A percentile compares a stretch with the other conserved stretches of the same genome.
Conservation (phyloP, 805 yeast species). For the Lachancea dasiensis region DNA sequence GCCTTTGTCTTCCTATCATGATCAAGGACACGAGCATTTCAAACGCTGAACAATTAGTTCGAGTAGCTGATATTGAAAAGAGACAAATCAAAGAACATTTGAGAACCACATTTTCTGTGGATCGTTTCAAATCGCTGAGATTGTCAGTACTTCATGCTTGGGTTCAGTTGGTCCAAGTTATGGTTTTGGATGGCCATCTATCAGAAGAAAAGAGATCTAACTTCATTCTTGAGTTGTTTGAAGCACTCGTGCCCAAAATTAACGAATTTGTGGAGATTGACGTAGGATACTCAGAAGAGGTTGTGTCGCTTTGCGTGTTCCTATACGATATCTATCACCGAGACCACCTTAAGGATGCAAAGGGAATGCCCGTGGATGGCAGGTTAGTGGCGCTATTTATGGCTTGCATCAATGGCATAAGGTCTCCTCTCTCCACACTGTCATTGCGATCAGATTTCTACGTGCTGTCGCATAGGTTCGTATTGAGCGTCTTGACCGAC, state of each 20-base stretch:
- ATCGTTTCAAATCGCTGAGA: constrained; percentile 47
- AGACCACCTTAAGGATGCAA: constrained; percentile 34
- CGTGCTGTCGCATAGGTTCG: constrained; percentile 59
- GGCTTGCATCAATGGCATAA: constrained; percentile 67
- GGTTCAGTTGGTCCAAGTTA: constrained; percentile 71
- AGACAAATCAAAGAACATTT: constrained; percentile 33
- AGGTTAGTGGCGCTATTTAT: constrained; percentile 65
- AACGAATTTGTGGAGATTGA: constrained; percentile 67
- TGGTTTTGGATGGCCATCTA: constrained; percentile 58
- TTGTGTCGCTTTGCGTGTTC: constrained; percentile 69
- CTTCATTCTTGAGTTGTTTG: constrained; percentile 72
- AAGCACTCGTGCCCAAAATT: constrained; percentile 67
- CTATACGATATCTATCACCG: constrained; percentile 57
- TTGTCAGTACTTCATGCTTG: constrained; percentile 68
- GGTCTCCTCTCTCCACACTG: constrained; percentile 62
- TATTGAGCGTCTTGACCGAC: constrained; percentile 45
- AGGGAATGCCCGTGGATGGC: constrained; percentile 39
- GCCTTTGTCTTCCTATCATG: constrained; percentile 3
- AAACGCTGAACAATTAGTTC: constrained; percentile 17
- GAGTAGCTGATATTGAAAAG: constrained; percentile 18
- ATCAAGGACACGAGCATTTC: constrained; percentile 10
- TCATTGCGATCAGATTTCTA: constrained; percentile 74
- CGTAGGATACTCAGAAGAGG: constrained; percentile 61
- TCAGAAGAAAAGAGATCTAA: constrained; percentile 42
- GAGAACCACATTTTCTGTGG: constrained; percentile 41